A percentile compares a stretch with the other conserved stretches of the same genome.
Conservation (phyloP, 2,329 filamentous ascomycete genomes). For the Apiospora rasikravindrae region DNA sequence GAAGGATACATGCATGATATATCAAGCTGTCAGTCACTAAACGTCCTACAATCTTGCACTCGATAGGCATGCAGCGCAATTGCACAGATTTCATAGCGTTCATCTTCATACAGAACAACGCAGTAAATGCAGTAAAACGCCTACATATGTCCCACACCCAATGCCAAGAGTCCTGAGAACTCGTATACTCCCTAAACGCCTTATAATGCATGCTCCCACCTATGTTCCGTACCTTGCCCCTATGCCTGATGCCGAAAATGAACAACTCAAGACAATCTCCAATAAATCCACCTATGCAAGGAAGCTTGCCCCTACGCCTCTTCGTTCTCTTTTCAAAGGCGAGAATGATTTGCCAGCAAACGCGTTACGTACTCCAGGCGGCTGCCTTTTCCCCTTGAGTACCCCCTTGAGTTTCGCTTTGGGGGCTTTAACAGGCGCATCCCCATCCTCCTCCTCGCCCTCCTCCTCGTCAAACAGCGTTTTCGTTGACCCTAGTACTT, state of each 20-base stretch:
- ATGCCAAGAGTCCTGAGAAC: not conserved
- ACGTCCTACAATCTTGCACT: not conserved
- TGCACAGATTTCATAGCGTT: constrained; percentile 18
- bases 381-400: constrained; percentile 40
- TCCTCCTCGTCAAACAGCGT: constrained; percentile 73
- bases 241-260: constrained; percentile 2
- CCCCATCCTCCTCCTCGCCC: constrained; percentile 62
- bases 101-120: constrained; percentile 27
- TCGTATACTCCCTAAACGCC: constrained; percentile 17
- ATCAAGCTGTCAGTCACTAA: not conserved
- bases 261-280: constrained; percentile 8
- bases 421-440: constrained; percentile 39
- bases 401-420: constrained; percentile 33
- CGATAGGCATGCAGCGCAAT: not conserved
- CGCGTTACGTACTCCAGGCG: constrained; percentile 49
- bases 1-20: not conserved
- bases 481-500: constrained; percentile 68
- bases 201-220: constrained; percentile 22
- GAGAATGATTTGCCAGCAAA: constrained; percentile 66
- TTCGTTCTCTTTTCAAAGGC: constrained; percentile 73
- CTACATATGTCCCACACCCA: constrained; percentile 5
- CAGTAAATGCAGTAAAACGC: constrained; percentile 17
- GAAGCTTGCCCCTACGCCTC: constrained; percentile 67
- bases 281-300: constrained; percentile 46
- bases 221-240: not conserved